Evolutionary conservation across 2,329 filamentous ascomycete genomes (phyloP).

Genomic region (Paecilomyces variotii): DNA sequence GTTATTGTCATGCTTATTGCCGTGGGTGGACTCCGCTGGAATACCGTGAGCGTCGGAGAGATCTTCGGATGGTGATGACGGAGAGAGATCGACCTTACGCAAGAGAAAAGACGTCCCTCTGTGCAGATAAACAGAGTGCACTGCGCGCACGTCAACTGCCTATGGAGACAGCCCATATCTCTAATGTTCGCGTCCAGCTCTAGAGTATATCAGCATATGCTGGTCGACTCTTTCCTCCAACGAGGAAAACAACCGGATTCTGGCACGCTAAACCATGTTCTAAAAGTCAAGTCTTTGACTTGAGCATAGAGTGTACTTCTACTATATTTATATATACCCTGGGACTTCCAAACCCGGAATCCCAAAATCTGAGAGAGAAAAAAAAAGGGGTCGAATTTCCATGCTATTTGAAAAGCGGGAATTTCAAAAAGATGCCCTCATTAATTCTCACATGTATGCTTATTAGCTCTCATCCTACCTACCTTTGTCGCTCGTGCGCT

Average conservation of each 20-base stretch:
- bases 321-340: neutral
- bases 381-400: neutral
- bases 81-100: neutral
- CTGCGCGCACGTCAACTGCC: neutral
- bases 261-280: neutral
- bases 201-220: neutral
- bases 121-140: neutral
- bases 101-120: no score
- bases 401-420: neutral
- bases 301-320: neutral
- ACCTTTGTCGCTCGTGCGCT: neutral
- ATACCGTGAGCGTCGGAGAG: constrained; percentile 69
- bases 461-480: neutral
- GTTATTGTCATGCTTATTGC: constrained; percentile 62
- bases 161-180: neutral
- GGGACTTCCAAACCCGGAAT: neutral
- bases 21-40: constrained; percentile 66
- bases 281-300: neutral
- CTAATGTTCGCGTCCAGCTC: neutral
- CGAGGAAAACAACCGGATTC: neutral
- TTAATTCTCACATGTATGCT: neutral
- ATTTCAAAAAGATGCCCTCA: neutral
- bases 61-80: constrained; percentile 69
- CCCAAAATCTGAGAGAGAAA: neutral
- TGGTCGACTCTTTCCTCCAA: neutral